A percentile compares a stretch with the other conserved stretches of the same genome.
Evolutionary conservation across 441 rosid genomes (phyloP).

Genomic region (Pelargonium citronellum): DNA sequence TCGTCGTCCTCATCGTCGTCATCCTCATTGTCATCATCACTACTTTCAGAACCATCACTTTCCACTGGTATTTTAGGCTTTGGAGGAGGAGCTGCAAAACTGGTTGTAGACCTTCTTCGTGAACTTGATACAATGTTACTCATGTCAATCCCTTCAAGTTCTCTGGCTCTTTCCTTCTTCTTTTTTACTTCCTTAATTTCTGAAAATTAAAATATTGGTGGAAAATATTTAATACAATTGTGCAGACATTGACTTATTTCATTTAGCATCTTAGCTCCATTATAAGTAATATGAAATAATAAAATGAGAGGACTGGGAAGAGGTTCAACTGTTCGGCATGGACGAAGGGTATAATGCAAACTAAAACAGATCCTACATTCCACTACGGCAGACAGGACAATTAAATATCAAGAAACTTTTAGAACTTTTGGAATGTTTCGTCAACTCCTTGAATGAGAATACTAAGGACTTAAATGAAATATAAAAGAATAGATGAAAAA

Average conservation of each 20-base stretch:
- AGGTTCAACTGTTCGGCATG: not conserved
- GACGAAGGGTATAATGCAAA: not conserved
- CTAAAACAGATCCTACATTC: not conserved
- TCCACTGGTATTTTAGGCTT: constrained; percentile 56
- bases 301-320: not conserved
- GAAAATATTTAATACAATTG: constrained; percentile 7
- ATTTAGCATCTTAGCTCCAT: not conserved
- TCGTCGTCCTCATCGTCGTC: constrained; percentile 28
- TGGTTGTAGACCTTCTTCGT: constrained; percentile 66
- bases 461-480: not conserved
- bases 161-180: constrained; percentile 67
- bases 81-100: constrained; percentile 51
- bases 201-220: constrained; percentile 24
- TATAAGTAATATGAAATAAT: not conserved
- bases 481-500: not conserved
- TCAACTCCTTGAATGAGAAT: not conserved
- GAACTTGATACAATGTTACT: constrained; percentile 80
- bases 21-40: constrained; percentile 28
- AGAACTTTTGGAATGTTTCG: not conserved
- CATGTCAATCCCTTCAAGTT: constrained; percentile 84
- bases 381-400: constrained; percentile 4
- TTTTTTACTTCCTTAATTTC: constrained; percentile 79
- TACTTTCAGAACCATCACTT: constrained; percentile 33
- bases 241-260: not conserved
- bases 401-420: not conserved